phyloP scores from a whole-genome alignment of 2,329 filamentous ascomycete genomes.

The Tolypocladium album region DNA sequence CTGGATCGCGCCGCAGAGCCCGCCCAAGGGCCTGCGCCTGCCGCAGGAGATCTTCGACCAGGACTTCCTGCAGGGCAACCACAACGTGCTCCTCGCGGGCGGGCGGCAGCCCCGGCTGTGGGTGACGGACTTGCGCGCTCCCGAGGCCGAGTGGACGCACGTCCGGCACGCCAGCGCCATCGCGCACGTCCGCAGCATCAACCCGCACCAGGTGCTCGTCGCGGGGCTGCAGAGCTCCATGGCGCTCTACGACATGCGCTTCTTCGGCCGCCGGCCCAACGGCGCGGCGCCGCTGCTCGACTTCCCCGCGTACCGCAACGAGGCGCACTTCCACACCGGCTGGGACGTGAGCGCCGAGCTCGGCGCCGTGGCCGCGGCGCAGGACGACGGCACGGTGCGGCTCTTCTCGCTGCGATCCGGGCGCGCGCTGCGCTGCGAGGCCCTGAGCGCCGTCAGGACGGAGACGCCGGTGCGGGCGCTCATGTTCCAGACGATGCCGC shows the following conservation, averaged over 20 bases:
- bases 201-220: slow-evolving; percentile 38
- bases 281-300: slow-evolving; percentile 27
- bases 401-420: slow-evolving; percentile 41
- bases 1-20: slow-evolving; percentile 20
- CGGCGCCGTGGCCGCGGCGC: slow-evolving; percentile 42
- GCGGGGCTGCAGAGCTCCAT: slow-evolving; percentile 39
- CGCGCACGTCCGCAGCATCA: slow-evolving; percentile 38
- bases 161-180: slow-evolving; percentile 28
- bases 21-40: slow-evolving; percentile 8
- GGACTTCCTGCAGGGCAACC: slow-evolving; percentile 33
- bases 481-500: slow-evolving; percentile 32
- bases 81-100: slow-evolving; percentile 38
- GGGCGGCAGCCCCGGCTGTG: slow-evolving; percentile 36
- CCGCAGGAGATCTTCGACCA: slow-evolving; percentile 34
- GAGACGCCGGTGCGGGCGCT: slow-evolving; percentile 28
- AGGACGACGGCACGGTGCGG: slow-evolving; percentile 35
- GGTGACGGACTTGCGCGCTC: slow-evolving; percentile 32
- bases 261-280: slow-evolving; percentile 11
- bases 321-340: slow-evolving; percentile 35
- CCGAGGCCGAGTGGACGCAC: slow-evolving; percentile 20
- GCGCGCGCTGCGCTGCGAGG: slow-evolving; percentile 17
- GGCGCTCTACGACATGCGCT: slow-evolving; percentile 47
- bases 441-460: slow-evolving; percentile 11
- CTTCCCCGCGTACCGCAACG: slow-evolving; percentile 41
- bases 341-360: slow-evolving; percentile 37